Percentiles rank a stretch among this genome's conserved stretches.
Conservation (phyloP, 345 rosid genomes). For the Garcia nutans region DNA sequence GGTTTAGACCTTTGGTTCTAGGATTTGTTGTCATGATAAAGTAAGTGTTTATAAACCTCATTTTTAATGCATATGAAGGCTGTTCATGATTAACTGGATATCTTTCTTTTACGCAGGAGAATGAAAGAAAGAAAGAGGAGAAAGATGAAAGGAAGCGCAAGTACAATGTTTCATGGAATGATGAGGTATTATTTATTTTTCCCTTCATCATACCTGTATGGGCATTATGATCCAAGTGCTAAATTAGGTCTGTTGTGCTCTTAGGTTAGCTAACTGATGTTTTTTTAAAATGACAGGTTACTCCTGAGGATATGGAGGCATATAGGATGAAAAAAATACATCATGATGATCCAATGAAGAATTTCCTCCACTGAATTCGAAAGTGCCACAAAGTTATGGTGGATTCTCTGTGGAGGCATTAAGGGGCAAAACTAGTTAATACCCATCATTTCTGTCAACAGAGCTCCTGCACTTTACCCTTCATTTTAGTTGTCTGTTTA, state of each 20-base stretch:
- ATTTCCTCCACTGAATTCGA: conserved; percentile 32
- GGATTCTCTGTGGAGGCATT: not conserved
- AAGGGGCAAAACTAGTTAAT: too few species aligned
- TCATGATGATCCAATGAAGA: conserved; percentile 58
- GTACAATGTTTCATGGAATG: conserved; percentile 16
- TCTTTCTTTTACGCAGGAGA: conserved; percentile 4
- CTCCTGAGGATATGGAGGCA: conserved; percentile 66
- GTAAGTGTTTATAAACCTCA: not conserved
- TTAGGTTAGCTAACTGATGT: too few species aligned
- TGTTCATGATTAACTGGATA: not conserved
- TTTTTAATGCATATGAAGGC: not conserved
- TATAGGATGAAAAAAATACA: conserved; percentile 51
- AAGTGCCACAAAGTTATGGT: not conserved
- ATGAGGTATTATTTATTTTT: conserved; percentile 7
- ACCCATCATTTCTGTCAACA: too few species aligned
- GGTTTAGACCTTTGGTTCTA: not conserved
- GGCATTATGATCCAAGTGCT: not conserved
- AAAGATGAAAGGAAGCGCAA: conserved; percentile 16
- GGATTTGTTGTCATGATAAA: not conserved
- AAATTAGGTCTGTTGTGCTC: not conserved
- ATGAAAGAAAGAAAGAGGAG: conserved; percentile 9
- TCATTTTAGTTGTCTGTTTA: not conserved
- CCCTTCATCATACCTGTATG: not conserved
- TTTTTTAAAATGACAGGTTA: conserved; percentile 18
- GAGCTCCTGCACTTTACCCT: too few species aligned